Conservation (phyloP, 108 stramenopile genomes). For the Nitzschia sp. region DNA sequence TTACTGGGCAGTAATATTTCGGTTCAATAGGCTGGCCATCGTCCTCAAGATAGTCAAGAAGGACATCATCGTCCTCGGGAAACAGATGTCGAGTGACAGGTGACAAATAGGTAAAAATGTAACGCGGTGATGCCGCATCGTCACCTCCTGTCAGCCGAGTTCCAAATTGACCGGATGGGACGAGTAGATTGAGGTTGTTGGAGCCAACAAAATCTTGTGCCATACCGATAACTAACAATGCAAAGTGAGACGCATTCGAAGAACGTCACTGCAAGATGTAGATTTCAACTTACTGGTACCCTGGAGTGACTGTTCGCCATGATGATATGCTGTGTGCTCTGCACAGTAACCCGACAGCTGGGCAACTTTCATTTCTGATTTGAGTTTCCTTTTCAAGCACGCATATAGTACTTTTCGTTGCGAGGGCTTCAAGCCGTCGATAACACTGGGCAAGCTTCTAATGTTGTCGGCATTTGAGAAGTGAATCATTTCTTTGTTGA, state of each 20-base stretch:
- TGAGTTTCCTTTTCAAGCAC: slow-evolving; percentile 85
- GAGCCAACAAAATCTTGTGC: slow-evolving; percentile 94
- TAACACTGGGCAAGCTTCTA: slow-evolving; percentile 73
- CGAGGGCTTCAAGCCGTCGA: slow-evolving; percentile 93
- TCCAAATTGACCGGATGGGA: slow-evolving; percentile 91
- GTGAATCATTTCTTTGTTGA: slow-evolving; percentile 90
- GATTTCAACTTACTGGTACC: slow-evolving; percentile 66
- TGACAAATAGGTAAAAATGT: slow-evolving; percentile 87
- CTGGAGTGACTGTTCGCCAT: slow-evolving; percentile 92
- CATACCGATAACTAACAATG: slow-evolving; percentile 77
- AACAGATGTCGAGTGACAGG: slow-evolving; percentile 74
- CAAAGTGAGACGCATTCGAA: slow-evolving; percentile 1
- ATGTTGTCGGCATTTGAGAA: slow-evolving; percentile 89
- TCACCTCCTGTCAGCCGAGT: slow-evolving; percentile 85
- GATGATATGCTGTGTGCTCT: slow-evolving; percentile 94
- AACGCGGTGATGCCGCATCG: slow-evolving; percentile 91
- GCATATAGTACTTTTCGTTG: slow-evolving; percentile 93
- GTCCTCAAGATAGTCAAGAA: slow-evolving; percentile 77
- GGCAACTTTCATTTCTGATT: slow-evolving; percentile 89
- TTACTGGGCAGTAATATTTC: slow-evolving; percentile 76
- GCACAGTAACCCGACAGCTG: slow-evolving; percentile 89
- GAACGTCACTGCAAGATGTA: background rate
- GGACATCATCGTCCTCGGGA: slow-evolving; percentile 81
- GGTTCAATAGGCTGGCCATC: slow-evolving; percentile 90
- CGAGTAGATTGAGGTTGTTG: slow-evolving; percentile 88